Percentiles rank a stretch among this genome's conserved stretches.
Evolutionary conservation across 352 stramenopile genomes (phyloP).

Genomic region (Pythium graminicola): DNA sequence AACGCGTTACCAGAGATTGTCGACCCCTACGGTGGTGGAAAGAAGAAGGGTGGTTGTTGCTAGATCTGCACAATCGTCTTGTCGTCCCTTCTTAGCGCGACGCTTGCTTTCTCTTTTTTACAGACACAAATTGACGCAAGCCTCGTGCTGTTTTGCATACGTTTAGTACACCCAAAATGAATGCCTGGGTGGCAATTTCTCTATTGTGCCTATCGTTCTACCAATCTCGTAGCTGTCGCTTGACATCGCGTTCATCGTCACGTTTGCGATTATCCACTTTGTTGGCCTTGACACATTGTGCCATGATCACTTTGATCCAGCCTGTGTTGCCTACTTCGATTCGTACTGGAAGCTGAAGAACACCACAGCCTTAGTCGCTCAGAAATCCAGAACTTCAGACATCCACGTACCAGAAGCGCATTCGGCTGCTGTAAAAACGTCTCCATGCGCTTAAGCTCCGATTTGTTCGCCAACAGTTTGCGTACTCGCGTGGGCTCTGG

Average conservation of each 20-base stretch:
- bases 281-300: conserved; percentile 55
- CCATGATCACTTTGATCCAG: conserved; percentile 82
- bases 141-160: conserved; percentile 2
- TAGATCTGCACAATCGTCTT: conserved; percentile 30
- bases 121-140: neutral
- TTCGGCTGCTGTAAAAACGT: conserved; percentile 53
- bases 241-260: conserved; percentile 66
- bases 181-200: too few species aligned
- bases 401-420: conserved; percentile 50
- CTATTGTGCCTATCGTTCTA: too few species aligned
- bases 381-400: neutral
- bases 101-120: neutral
- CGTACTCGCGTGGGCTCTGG: conserved; percentile 61
- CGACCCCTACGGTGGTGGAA: conserved; percentile 74
- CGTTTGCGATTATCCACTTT: conserved; percentile 70
- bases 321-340: conserved; percentile 69
- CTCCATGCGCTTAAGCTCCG: conserved; percentile 74
- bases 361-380: neutral
- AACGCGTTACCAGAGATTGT: conserved; percentile 82
- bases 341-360: conserved; percentile 54
- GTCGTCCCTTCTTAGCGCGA: neutral
- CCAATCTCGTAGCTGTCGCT: conserved; percentile 72
- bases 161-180: neutral
- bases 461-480: conserved; percentile 67
- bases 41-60: conserved; percentile 80